Evolutionary conservation across 208 protist species (phyloP), one percentile per base, ranked within the genome.

Genomic region (Tritrichomonas musculus): DNA sequence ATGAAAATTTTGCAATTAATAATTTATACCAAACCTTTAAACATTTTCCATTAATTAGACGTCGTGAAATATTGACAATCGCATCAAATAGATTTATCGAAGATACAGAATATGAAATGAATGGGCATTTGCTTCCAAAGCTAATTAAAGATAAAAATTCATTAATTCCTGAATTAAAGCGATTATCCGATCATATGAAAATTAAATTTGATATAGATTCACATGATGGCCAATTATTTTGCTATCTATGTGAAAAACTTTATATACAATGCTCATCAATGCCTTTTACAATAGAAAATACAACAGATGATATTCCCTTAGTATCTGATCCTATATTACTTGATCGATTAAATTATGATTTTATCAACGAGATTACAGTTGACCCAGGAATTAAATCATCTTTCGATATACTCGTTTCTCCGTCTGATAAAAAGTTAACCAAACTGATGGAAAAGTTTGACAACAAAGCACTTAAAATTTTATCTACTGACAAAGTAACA

Each of bases 171-270:
- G 73, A 82, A 82, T 47, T 82, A 39, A 13, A 17, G 13, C 44
- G 73, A 25, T 25, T 82, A 9, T 44, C 73, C 20, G 39, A 30
- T 50, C 8, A 50, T 25, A 82, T 82, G 73, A 82, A 82, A n/a
- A 50, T 82, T 27, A 50, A 82, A 30, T 82, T 82, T 30, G 73
- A 82, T 50, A 30, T 82, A 50, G 17, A 13, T 50, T 30, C 33
- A 82, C 41, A 82, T 27, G 73, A 82, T 82, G 73, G 73, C 11
- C 73, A 82, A 82, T 30, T 50, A 50, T 82, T 82, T 27, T 50
- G 33, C 41, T 82, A 82, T 50, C 14, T 47, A 41, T 82, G 73
- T 17, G 73, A 82, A 47, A 82, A 50, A 9, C 33, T 47, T 33
- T 82, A 47, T 82, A 30, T 3, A 82, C 20, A 82, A 41, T 82